These are phyloP conservation scores for Claviceps capensis DNA, from an alignment of 2,329 filamentous ascomycete genomes.

Conservation along the genomic window DNA sequence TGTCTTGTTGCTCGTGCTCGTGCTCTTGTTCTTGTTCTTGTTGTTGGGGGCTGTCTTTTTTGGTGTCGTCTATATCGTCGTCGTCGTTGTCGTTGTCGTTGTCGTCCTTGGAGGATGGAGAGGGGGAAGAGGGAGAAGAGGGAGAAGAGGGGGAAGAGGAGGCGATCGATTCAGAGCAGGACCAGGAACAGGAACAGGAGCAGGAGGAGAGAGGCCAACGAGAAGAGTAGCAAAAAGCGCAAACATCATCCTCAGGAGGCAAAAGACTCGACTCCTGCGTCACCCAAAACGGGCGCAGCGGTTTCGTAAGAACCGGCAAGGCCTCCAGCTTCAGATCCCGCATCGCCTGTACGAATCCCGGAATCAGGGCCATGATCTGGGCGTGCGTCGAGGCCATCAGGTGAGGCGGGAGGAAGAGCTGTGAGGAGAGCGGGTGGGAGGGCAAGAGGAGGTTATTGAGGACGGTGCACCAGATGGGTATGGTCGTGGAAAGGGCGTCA, in stretches of 20 bases:
- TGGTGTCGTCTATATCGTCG: background rate
- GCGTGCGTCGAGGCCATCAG: slow-evolving; percentile 59
- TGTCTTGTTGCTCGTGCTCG: background rate
- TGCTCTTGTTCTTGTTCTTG: no score
- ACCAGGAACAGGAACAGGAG: no score
- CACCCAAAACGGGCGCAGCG: slow-evolving; percentile 67
- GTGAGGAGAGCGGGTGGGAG: slow-evolving; percentile 27
- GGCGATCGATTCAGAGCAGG: no score
- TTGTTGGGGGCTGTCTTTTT: no score
- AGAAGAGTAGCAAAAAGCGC: background rate
- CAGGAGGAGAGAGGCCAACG: no score
- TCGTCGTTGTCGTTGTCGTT: background rate
- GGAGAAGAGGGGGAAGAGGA: no score
- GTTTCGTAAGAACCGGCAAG: slow-evolving; percentile 47
- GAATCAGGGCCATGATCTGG: slow-evolving; percentile 55
- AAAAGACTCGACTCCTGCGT: slow-evolving; percentile 49
- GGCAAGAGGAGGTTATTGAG: slow-evolving; percentile 71
- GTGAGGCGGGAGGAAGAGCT: slow-evolving; percentile 56
- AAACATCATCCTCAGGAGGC: background rate
- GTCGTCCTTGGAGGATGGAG: no score
- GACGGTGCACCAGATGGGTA: slow-evolving; percentile 87
- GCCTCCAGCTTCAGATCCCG: slow-evolving; percentile 44
- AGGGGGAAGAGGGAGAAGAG: no score
- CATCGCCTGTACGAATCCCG: slow-evolving; percentile 38
- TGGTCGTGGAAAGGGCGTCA: slow-evolving; percentile 83